Evolutionary conservation across 1,284 basidiomycete species (phyloP), one percentile per base, ranked within the genome.

Genomic region (Mycosarcoma mackinlayi): DNA sequence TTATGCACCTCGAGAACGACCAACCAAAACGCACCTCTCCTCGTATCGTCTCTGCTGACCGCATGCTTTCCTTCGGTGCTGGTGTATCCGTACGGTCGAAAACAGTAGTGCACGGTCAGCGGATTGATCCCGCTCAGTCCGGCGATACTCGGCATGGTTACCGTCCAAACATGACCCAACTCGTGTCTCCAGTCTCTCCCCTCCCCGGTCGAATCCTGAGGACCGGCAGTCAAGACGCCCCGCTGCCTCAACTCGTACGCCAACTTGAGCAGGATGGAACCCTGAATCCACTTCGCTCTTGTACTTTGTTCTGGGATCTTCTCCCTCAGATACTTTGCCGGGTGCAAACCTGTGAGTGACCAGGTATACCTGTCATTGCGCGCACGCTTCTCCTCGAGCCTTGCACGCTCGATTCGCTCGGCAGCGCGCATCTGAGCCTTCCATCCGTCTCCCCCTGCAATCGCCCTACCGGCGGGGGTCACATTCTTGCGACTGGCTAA

Each of bases 121-220:
- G 91, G 91, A 63, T 92, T 92, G 70, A 91, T 89, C 0, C 89
- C 90, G 67, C 90, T 88, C 53, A 87, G 87, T 0, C 90, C 90
- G 25, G 89, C 62, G 49, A 88, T 87, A 46, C 86, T 87, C 1
- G 90, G 91, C 88, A 91, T 91, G 3, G 90, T 90, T 4, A 72
- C 58, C 11, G 68, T 68, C 77, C 75, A 76, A 7, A 73, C 63
- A 16, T 76, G 61, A 7, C 62, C 69, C 14, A 72, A 42, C 16
- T 71, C 63, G 7, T 44, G 19, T 16, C 46, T 31, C 63, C 68
- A 69, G 9, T 45, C 41, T 3, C 21, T 25, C 24, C 27, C 28
- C 6, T 14, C 9, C 19, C 47, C 30, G 10, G 2, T 9, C 31
- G 24, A 18, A 42, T 76, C 75, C 34, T 78, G 76, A 3, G 75